Evolutionary conservation across 306 rosid genomes (phyloP).

Genomic region (Fagus crenata): DNA sequence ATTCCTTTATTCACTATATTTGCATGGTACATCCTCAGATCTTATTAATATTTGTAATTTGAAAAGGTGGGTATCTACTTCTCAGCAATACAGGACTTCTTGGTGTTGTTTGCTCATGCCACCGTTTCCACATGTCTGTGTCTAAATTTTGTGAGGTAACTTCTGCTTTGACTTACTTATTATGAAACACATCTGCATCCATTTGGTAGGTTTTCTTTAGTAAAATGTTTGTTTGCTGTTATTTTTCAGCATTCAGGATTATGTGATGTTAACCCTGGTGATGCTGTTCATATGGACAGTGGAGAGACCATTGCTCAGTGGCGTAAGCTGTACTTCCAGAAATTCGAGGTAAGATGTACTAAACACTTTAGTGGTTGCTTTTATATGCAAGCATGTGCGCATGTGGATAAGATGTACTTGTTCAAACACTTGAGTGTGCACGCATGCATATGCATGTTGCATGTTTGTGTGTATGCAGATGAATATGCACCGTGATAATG

Average conservation of each 20-base stretch:
- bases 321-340: slow-evolving; percentile 52
- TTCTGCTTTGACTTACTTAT: slow-evolving; percentile 8
- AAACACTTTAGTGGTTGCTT: slow-evolving; percentile 18
- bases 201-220: slow-evolving; percentile 16
- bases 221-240: slow-evolving; percentile 20
- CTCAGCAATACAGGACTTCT: slow-evolving; percentile 48
- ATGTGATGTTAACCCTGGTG: slow-evolving; percentile 53
- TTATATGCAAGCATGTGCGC: background rate
- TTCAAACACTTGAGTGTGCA: background rate
- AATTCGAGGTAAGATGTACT: slow-evolving; percentile 53
- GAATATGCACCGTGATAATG: background rate
- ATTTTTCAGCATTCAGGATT: slow-evolving; percentile 64
- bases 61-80: slow-evolving; percentile 39
- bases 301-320: slow-evolving; percentile 65
- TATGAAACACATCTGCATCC: slow-evolving; percentile 12
- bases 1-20: background rate
- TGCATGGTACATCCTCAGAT: slow-evolving; percentile 7
- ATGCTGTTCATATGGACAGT: slow-evolving; percentile 53
- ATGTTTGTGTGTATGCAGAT: background rate
- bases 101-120: slow-evolving; percentile 73
- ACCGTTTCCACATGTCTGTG: slow-evolving; percentile 61
- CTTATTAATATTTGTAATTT: slow-evolving; percentile 12
- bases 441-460: background rate
- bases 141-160: slow-evolving; percentile 70
- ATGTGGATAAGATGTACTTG: background rate